Evolutionary conservation across 495 filamentous ascomycete species (phyloP), one percentile per base, ranked within the genome.

Genomic region (Neurospora discreta): DNA sequence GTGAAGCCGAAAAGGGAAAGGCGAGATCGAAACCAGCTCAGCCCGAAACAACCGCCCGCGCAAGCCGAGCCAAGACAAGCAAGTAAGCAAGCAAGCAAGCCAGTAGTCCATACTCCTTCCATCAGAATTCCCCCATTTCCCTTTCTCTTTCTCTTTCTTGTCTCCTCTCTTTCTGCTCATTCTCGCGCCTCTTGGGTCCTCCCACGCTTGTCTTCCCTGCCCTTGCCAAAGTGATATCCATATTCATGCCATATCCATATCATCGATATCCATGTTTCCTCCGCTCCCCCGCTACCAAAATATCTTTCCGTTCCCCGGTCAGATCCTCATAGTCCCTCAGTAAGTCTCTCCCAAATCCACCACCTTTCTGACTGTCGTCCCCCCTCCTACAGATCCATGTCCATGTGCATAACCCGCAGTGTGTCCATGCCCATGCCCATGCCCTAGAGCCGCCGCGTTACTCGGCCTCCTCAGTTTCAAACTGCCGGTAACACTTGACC

Each of bases 341-440:
- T 85, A 85, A 5, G 83, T 85, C 79, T 85, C 84, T 20, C 84
- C 84, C 33, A 85, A 77, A 68, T 85, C 84, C 70, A 79, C 82
- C 69, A 85, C 70, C 71, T 81, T 82, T 69, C 77, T 78, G n/a
- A 23, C 68, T 40, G 67, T 39, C 3, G 60, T 38, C 8, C 38
- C 43, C 39, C 30, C 71, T 18, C 26, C 33, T 8, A 68, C 40
- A 2, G 38, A 7, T 3, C 26, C 52, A 5, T 65, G 52, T 30
- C 52, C 52, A 18, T 65, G 52, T 65, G 6, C 41, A 10, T 18
- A 41, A 11, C 52, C 39, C 2, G 41, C 26, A 1, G 3, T 33
- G 18, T 68, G 46, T 33, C 44, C 58, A 46, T 36, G 60, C 13
- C 44, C 58, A 46, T 36, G 60, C 13, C 3, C 58, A 38, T 40